Base-by-base conservation (phyloP, 2,329 filamentous ascomycete species). In the Cercospora zeae-maydis region DNA sequence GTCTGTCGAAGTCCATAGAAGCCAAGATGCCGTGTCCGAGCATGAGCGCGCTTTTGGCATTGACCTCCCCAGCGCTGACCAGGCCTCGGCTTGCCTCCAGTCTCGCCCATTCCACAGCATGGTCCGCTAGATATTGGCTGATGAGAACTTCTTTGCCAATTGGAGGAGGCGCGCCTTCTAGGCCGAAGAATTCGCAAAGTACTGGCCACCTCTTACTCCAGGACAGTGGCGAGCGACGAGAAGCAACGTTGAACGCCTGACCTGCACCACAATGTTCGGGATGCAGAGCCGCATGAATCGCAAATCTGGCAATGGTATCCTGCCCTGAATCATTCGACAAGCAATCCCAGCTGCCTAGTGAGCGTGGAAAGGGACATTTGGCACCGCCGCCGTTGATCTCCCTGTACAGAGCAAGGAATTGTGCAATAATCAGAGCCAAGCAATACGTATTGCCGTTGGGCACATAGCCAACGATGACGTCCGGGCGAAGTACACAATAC, bases 11-110 rank as follows among this genome's bases (percentile, higher is more conserved):
- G 64, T 80, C 76, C 61, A 81, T 79, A 61, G 74, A 70, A 9
- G 75, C 76, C 63, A 81, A 72, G 57, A 81, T 70, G 53, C 78
- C 78, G 62, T 78, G 75, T 66, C 80, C 78, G 51, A 79, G 80
- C 0, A 75, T 76, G 14, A 73, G 71, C 27, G 76, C 70, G 10
- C 72, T 75, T 59, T 69, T 71, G 5, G 75, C 71, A 47, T 73
- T 75, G 59, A 79, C 75, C 27, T 76, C 76, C 56, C 76, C 72
- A 1, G 78, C 77, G 7, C 70, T 72, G 58, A 76, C 73, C 45
- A 82, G 69, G 2, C 63, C 73, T 67, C 80, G 74, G 37, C 72
- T 75, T 58, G 54, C 64, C 68, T 72, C 76, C 63, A 78, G 59
- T 47, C 65, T 61, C 62, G 72, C 66, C 76, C 76, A 78, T 33